phyloP scores from a whole-genome alignment of 169 alveolate genomes.

The Plasmodium blacklocki region DNA sequence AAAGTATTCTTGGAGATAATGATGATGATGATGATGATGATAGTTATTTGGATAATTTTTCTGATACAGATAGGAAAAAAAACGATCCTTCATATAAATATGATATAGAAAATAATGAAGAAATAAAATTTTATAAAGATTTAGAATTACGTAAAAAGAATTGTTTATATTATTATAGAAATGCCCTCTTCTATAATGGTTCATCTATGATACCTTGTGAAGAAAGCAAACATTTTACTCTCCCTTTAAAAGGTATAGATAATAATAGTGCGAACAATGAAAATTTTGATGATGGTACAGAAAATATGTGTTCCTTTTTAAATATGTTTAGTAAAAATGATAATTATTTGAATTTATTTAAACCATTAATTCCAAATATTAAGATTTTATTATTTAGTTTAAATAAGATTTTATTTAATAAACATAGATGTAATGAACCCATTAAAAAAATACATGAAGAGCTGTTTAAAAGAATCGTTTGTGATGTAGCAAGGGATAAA shows the following conservation, averaged over 20 bases:
- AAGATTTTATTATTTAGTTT: slow-evolving; percentile 46
- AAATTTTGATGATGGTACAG: not conserved
- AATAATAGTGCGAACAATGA: not conserved
- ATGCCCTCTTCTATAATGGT: slow-evolving; percentile 30
- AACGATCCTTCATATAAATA: not conserved
- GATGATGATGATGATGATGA: not conserved
- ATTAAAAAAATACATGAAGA: slow-evolving; percentile 51
- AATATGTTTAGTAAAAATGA: slow-evolving; percentile 35
- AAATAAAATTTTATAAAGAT: slow-evolving; percentile 29
- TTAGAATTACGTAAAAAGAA: slow-evolving; percentile 28
- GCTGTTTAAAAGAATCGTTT: slow-evolving; percentile 43
- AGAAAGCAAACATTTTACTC: slow-evolving; percentile 10
- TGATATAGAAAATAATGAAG: slow-evolving; percentile 19
- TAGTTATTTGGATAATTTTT: not conserved
- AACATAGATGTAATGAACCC: slow-evolving; percentile 67
- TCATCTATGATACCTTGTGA: not conserved
- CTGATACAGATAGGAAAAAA: not conserved
- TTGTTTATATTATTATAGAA: slow-evolving; percentile 58
- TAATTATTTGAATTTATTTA: slow-evolving; percentile 54
- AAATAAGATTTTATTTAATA: slow-evolving; percentile 57
- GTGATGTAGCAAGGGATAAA: slow-evolving; percentile 56
- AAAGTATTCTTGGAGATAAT: not conserved
- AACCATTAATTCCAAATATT: slow-evolving; percentile 60
- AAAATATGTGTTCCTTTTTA: slow-evolving; percentile 4
- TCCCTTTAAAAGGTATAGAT: not conserved